Evolutionary conservation across 2,329 filamentous ascomycete species (phyloP).

Genomic region (Arthrobotrys musiformis): DNA sequence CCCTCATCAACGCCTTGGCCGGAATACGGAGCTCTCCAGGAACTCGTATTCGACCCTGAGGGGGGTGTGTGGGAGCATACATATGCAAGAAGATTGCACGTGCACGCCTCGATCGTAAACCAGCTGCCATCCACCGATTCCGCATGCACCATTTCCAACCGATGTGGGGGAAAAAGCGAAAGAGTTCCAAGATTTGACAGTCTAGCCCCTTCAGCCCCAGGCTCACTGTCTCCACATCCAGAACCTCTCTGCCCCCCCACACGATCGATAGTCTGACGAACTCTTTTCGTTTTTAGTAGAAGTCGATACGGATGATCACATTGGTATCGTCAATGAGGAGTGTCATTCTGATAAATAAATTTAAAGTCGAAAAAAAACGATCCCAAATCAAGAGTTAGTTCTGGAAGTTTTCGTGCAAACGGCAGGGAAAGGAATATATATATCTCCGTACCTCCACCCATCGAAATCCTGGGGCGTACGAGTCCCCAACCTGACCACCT

Average conservation of each 20-base stretch:
- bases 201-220: too few relatives aligned
- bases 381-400: not conserved
- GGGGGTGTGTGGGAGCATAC: not conserved
- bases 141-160: not conserved
- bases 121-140: conserved; percentile 15
- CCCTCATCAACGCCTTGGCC: too few relatives aligned
- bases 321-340: conserved; percentile 18
- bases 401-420: not conserved
- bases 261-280: not conserved
- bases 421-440: not conserved
- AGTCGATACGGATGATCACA: conserved; percentile 28
- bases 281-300: conserved; percentile 18
- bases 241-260: too few relatives aligned
- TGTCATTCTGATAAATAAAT: conserved; percentile 22
- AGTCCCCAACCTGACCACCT: not conserved
- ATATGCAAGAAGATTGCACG: too few relatives aligned
- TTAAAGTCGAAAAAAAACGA: not conserved
- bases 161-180: too few relatives aligned
- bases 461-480: conserved; percentile 11
- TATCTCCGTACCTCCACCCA: conserved; percentile 34
- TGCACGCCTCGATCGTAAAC: too few relatives aligned
- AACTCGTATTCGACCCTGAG: not conserved
- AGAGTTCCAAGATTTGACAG: too few relatives aligned
- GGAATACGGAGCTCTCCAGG: not conserved
- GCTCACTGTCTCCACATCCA: too few relatives aligned